A percentile compares a stretch with the other conserved stretches of the same genome.
These are phyloP conservation scores for Ballota nigra DNA, from an alignment of 257 asterid genomes.

Conservation along the genomic window DNA sequence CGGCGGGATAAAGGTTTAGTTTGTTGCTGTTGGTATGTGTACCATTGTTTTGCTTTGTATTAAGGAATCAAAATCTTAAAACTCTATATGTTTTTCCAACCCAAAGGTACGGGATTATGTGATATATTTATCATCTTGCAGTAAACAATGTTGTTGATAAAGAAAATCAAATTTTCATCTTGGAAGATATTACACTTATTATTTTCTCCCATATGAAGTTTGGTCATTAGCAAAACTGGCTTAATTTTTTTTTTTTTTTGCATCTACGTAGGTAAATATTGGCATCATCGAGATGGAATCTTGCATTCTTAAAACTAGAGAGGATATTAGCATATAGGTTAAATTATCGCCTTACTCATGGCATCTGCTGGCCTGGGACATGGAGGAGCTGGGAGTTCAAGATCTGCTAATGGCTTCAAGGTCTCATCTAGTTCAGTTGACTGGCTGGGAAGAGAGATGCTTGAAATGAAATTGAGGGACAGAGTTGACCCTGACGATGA, in stretches of 20 bases:
- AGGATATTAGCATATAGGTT: conserved; percentile 25
- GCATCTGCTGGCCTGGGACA: conserved; percentile 66
- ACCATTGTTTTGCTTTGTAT: background rate
- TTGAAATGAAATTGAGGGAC: conserved; percentile 87
- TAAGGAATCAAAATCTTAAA: background rate
- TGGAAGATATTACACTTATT: background rate
- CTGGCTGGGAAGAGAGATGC: conserved; percentile 97
- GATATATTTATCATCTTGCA: background rate
- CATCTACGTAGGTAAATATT: conserved; percentile 39
- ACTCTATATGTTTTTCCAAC: conserved; percentile 4
- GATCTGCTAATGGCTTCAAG: conserved; percentile 60
- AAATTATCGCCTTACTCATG: conserved; percentile 39
- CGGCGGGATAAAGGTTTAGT: background rate
- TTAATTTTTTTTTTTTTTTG: conserved; percentile 12
- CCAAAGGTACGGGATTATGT: background rate
- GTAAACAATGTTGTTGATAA: background rate
- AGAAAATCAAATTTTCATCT: conserved; percentile 7
- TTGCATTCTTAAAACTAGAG: conserved; percentile 25
- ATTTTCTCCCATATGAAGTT: conserved; percentile 5
- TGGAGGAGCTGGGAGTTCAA: conserved; percentile 75
- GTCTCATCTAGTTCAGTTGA: conserved; percentile 95
- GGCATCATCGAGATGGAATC: conserved; percentile 41
- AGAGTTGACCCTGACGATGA: conserved; percentile 75
- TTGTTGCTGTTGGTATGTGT: background rate
- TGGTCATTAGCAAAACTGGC: conserved; percentile 12